Base-by-base conservation (phyloP, 306 rosid species). In the Gleditsia sinensis region DNA sequence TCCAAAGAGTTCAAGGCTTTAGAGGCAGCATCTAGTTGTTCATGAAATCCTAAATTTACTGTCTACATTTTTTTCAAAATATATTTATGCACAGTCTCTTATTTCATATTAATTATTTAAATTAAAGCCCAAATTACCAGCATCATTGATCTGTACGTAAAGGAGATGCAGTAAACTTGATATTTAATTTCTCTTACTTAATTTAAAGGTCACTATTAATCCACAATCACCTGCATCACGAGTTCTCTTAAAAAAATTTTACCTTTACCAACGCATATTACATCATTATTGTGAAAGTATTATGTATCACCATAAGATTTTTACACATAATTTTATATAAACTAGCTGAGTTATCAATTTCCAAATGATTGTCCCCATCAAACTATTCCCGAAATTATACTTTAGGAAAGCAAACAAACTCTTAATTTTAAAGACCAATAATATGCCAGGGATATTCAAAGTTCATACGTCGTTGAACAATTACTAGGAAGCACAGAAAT, bases 1-100 rank as follows among this genome's bases (percentile, higher is more conserved):
- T 66, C 49, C 72, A 72, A 72, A 60, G 45, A 34, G 43, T 60
- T 71, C 39, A 49, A 57, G 32, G 81, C 42, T 71, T 58, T 60
- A 33, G 69, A 33, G 48, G 57, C 46, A 37, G 71, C 72, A 72
- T 59, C 54, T 77, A 63, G 32, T 42, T 66, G 67, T 42, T 72
- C 58, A 67, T 77, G 28, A 67, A 67, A 72, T 28, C 58, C 27
- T 51, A 74, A 60, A 17, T 27, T 58, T 39, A 21, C 56, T 33
- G 40, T 74, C 49, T 53, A 67, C 19, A 37, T 49, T 77, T 37
- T 77, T 37, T 55, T 24, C 61, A 0, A 7, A 24, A 55, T 55
- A 55, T 25, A 13, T 6, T 27, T 34, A 55, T 27, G 60, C 33
- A 54, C 4, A 54, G 8, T 23, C 33, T 48, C 61, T 66, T 25